Conservation (phyloP, 768 basidiomycete species). For the Suillus subalutaceus region DNA sequence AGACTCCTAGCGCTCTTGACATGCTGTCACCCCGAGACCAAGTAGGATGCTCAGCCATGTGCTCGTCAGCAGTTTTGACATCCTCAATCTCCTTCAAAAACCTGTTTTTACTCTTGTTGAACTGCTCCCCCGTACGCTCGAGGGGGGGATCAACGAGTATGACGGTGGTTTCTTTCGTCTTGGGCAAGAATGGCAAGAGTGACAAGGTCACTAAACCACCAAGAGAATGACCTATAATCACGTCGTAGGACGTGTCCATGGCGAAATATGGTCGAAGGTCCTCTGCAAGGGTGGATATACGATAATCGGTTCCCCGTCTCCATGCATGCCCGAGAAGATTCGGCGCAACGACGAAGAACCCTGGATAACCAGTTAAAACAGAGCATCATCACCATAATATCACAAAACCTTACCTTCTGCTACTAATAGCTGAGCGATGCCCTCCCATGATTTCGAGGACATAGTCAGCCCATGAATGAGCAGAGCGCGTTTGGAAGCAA, state of each 20-base stretch:
- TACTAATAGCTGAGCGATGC: conserved; percentile 16
- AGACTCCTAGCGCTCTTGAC: conserved; percentile 13
- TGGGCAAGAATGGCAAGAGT: conserved; percentile 19
- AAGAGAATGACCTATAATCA: conserved; percentile 27
- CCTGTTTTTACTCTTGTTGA: background rate
- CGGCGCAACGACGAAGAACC: no score
- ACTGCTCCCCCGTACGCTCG: conserved; percentile 1
- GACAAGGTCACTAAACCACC: conserved; percentile 16
- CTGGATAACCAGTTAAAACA: background rate
- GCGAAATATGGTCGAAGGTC: conserved; percentile 20
- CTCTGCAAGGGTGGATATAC: conserved; percentile 11
- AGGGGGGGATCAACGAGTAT: conserved; percentile 19
- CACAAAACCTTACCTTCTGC: conserved; percentile 15
- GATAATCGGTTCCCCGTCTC: conserved; percentile 15
- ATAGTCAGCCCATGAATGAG: conserved; percentile 21
- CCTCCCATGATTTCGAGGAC: conserved; percentile 23
- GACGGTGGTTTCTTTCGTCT: conserved; percentile 8
- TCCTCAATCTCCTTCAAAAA: conserved; percentile 5
- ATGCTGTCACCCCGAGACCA: conserved; percentile 14
- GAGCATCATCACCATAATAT: background rate
- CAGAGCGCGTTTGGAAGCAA: conserved; percentile 18
- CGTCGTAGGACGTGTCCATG: conserved; percentile 12
- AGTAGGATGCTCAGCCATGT: conserved; percentile 14
- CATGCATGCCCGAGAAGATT: background rate
- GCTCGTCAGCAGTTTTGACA: background rate